A percentile compares a stretch with the other conserved stretches of the same genome.
phyloP scores from a whole-genome alignment of 805 yeast species.

The Wickerhamomyces alni region DNA sequence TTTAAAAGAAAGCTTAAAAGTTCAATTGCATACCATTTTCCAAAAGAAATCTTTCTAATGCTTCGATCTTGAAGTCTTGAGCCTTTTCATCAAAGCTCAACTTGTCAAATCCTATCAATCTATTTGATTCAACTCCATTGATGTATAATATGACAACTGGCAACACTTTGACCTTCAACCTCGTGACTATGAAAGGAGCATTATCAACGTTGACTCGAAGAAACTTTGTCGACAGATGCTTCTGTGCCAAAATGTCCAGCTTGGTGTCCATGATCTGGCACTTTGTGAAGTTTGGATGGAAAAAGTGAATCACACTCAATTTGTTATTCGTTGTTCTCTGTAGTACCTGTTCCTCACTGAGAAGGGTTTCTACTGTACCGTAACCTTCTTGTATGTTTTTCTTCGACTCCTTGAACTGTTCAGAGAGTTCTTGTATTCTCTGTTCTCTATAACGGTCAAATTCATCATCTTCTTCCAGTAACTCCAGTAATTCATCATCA shows the following conservation, averaged over 20 bases:
- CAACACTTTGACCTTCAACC: constrained; percentile 56
- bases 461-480: constrained; percentile 45
- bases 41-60: constrained; percentile 41
- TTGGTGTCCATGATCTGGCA: constrained; percentile 55
- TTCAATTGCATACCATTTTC: constrained; percentile 17
- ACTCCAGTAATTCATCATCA: constrained; percentile 38
- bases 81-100: constrained; percentile 39
- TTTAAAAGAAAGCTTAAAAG: not conserved
- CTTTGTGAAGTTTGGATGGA: constrained; percentile 51
- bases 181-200: constrained; percentile 68
- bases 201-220: constrained; percentile 50
- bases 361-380: constrained; percentile 37
- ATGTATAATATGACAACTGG: constrained; percentile 65
- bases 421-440: constrained; percentile 51
- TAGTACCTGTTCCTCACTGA: constrained; percentile 53
- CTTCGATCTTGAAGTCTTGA: constrained; percentile 39
- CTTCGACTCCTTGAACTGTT: constrained; percentile 31
- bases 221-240: constrained; percentile 51
- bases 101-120: constrained; percentile 66
- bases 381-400: constrained; percentile 32
- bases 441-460: constrained; percentile 52
- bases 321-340: constrained; percentile 38
- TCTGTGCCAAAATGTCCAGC: constrained; percentile 41
- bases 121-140: constrained; percentile 50
- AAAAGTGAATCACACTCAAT: constrained; percentile 54